Base-by-base conservation (phyloP, 345 rosid species). In the Chamaenerion angustifolium region DNA sequence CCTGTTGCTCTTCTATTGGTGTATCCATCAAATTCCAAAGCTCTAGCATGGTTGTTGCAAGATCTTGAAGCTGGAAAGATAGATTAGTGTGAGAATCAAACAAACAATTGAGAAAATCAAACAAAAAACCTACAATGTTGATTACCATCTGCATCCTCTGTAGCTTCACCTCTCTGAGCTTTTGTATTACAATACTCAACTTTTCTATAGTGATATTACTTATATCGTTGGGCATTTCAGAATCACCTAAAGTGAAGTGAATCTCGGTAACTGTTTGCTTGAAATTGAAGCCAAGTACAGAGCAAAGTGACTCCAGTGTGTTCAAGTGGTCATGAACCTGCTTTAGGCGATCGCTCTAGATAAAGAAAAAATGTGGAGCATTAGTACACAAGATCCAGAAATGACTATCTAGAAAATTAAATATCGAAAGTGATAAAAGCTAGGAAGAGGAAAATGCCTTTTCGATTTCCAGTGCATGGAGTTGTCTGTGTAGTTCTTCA, bases 11-110 rank as follows among this genome's bases (percentile, higher is more conserved):
- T 60, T 88, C 97, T 51, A 81, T 45, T 49, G 97, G 99, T 48
- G 97, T 93, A 54, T 93, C 99, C 99, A 93, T 88, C 82, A 88
- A 68, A 68, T 88, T 75, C 97, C 99, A 93, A 52, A 93, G 76
- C 75, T 82, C 92, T 70, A 93, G 66, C 88, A 93, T 79, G 48
- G 88, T 71, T 42, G 88, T n/a, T n/a, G n/a, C n/a, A n/a, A n/a
- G n/a, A n/a, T n/a, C n/a, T n/a, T n/a, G n/a, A n/a, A n/a, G n/a
- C 74, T 55, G 94, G 76, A 62, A 57, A 64, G 56, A 62, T 48
- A 15, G 11, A 54, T 70, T 44, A 56, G 14, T 23, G 18, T 16
- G 46, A 3, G 25, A 14, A 40, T 40, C 21, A 40, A 47, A 61
- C 18, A 17, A 41, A 42, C 11, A 14, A 27, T 31, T 46, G 56